Base-by-base conservation (phyloP, 176 grass and related monocot species). In the Tillandsia fasciculata region DNA sequence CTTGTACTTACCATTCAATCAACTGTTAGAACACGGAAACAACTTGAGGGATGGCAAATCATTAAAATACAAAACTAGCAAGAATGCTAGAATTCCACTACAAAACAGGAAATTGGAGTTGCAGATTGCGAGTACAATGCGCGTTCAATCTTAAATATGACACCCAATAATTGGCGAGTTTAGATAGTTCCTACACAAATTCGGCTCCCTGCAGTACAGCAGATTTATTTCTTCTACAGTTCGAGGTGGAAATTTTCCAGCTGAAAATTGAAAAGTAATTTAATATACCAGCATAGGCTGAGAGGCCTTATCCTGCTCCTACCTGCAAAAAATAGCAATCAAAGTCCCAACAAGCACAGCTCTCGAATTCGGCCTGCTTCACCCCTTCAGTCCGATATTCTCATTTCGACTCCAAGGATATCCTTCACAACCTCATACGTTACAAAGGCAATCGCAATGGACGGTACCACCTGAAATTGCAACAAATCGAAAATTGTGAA, bases 341-440 rank as follows among this genome's bases (percentile, higher is more conserved):
- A 71, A 42, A 66, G 74, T 76, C 63, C 77, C 78, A 74, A 89
- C 74, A 83, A 89, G 76, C 86, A 93, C 66, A 89, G 72, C 76
- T 82, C 73, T 74, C 68, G 71, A 82, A 83, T 63, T 77, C 49
- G 26, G 50, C 12, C 68, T 66, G 51, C 66, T 67, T 76, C 73
- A 61, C 4, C 26, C 81, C 70, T 85, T 99, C 78, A 99, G 72
- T 93, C 94, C 64, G 91, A 96, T 75, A 93, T 99, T 86, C 90
- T 89, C 94, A 93, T 82, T 82, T 99, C 94, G 79, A 94, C 90
- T 72, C 95, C 95, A 84, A 90, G 84, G 81, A 99, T 72, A 82
- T 94, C 90, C 85, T 99, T 94, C 80, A 99, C 90, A 53, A 47
- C 76, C 82, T 99, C 95, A 2, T 99, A 99, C 2, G 90, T 88